Base-by-base conservation (phyloP, 371 early-diverging fungal genomes). In the Blakeslea trispora region DNA sequence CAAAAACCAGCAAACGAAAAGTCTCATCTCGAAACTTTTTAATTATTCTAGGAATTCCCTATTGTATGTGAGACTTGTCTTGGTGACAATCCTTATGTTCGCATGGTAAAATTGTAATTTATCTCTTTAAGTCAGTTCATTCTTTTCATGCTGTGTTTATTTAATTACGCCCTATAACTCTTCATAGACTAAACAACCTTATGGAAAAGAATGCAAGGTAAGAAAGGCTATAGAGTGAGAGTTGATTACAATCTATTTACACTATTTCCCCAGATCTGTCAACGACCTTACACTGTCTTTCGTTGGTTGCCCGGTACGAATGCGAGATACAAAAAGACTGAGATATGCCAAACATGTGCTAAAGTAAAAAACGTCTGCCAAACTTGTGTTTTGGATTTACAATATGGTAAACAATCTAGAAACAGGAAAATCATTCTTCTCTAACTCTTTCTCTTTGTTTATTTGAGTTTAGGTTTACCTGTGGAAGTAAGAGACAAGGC, bases 361-460 rank as follows among this genome's bases (percentile, higher is more conserved):
- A 95, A 95, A 70, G 81, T 97, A 56, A 97, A 98, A 75, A 97
- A 98, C 68, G 95, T 93, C 4, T 98, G 99, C 62, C 99, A 98
- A 70, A 94, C 96, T 5, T 98, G 99, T 71, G 74, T 97, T 15
- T 77, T 97, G 56, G 98, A 98, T 77, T 82, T 98, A 22, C 92
- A 97, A 70, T 95, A 90, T 63, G 94, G 95, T 79, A 71, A 49
- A 32, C 6, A 32, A 32, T 32, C 10, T 32, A 5, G 6, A 32
- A 6, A 6, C 6, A 32, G 5, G 32, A 32, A 6, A 10, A 32
- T 10, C 10, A 32, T 6, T 6, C 45, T 45, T 45, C 45, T 21
- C 23, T 10, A 32, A 32, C 5, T 6, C 32, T 32, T n/a, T n/a
- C n/a, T n/a, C n/a, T n/a, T 28, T 28, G 28, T 7, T 28, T 7